phyloP scores from a whole-genome alignment of 192 early-diverging fungal genomes.

The Obelidium mucronatum region DNA sequence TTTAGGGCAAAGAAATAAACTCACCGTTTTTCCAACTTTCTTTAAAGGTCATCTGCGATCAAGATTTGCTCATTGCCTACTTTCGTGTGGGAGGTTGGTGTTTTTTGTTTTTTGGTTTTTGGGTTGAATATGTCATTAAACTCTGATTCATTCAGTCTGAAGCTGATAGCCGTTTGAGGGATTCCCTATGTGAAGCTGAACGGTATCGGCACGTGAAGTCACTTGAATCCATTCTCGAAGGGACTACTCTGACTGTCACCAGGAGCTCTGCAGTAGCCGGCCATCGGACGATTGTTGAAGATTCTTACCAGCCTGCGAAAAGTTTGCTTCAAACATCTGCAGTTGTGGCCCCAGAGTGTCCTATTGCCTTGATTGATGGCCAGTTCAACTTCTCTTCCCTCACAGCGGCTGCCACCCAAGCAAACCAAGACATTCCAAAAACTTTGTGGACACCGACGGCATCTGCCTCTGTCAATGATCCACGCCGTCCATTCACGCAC shows the following conservation, averaged over 20 bases:
- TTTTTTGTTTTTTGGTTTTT: background rate
- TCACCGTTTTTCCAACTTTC: background rate
- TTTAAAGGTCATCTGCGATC: conserved; percentile 1
- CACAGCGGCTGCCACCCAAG: background rate
- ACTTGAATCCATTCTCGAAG: conserved; percentile 21
- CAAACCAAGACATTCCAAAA: background rate
- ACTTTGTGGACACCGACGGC: background rate
- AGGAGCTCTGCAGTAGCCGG: too few relatives aligned
- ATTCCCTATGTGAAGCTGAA: conserved; percentile 9
- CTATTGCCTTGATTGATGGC: conserved; percentile 26
- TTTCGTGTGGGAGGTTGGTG: conserved; percentile 22
- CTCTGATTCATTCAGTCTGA: background rate
- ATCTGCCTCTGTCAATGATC: background rate
- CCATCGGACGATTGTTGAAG: background rate
- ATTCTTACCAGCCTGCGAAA: background rate
- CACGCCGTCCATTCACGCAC: conserved; percentile 31
- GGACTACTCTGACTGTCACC: background rate
- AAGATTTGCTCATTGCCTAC: background rate
- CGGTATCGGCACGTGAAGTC: conserved; percentile 13
- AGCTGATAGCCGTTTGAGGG: background rate
- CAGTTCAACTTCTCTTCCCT: conserved; percentile 14
- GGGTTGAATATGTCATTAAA: background rate
- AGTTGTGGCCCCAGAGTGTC: background rate
- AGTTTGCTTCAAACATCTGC: conserved; percentile 11
- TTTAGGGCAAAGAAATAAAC: too few relatives aligned